Conservation (phyloP, 768 basidiomycete genomes). For the Suillus cothurnatus region DNA sequence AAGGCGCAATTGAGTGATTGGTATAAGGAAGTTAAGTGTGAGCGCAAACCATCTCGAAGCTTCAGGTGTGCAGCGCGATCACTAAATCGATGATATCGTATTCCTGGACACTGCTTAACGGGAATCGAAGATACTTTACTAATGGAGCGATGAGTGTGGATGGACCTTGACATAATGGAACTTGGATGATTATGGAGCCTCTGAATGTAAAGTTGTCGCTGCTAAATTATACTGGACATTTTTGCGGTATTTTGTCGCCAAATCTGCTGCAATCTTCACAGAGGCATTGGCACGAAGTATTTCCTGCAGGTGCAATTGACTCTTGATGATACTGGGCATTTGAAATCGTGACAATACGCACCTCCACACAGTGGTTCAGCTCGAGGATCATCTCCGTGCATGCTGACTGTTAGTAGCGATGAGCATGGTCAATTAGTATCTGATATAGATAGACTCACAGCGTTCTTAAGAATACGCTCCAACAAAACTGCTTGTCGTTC, state of each 20-base stretch:
- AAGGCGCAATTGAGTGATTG: neutral
- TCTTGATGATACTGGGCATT: neutral
- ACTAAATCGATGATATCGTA: neutral
- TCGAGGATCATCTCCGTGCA: slow-evolving; percentile 91
- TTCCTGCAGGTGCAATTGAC: slow-evolving; percentile 49
- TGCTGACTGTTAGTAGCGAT: slow-evolving; percentile 61
- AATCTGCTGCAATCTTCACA: slow-evolving; percentile 79
- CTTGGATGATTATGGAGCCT: slow-evolving; percentile 11
- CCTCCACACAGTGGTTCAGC: slow-evolving; percentile 86
- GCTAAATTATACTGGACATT: slow-evolving; percentile 94
- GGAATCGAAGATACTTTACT: neutral
- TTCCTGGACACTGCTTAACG: neutral
- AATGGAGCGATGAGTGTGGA: neutral
- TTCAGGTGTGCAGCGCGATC: neutral
- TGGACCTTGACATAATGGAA: neutral
- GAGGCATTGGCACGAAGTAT: slow-evolving; percentile 77
- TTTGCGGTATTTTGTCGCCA: slow-evolving; percentile 85
- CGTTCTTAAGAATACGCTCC: slow-evolving; percentile 89
- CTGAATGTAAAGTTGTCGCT: slow-evolving; percentile 49
- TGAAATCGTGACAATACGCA: slow-evolving; percentile 34
- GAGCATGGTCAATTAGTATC: neutral
- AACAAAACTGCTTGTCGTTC: slow-evolving; percentile 90
- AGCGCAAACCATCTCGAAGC: neutral
- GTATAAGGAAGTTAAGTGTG: neutral
- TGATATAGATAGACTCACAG: slow-evolving; percentile 49